Base-by-base conservation (phyloP, 306 rosid genomes). In the Castanea crenata region DNA sequence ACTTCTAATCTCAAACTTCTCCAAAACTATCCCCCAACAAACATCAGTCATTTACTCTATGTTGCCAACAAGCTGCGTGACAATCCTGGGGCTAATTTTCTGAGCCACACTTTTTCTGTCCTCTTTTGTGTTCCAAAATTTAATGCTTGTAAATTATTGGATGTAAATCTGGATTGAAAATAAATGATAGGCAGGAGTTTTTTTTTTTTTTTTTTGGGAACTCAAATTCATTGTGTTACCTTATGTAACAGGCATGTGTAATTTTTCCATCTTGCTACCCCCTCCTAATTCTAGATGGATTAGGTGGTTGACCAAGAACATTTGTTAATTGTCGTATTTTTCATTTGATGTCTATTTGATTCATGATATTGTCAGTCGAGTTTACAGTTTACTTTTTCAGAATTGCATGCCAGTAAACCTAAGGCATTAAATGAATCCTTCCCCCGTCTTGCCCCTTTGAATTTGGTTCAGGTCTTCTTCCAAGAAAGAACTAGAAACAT, bases 1-100 rank as follows among this genome's bases (percentile, higher is more conserved):
- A 96, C 99, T 46, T 88, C 97, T 2, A 96, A 93, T 90, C 99
- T 96, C 75, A 96, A 96, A 86, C 84, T 96, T 84, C 91, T 96
- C 77, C 99, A 96, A 76, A 83, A 81, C 76, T 96, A 93, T 73
- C 99, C 99, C 8, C 85, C 98, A 0, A 88, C 99, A 52, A 96
- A 93, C 87, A 96, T 96, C 75, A 87, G 99, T 57, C 99, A 96
- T 90, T 85, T 93, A 90, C 96, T 96, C 59, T 93, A 96, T 65
- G 99, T 96, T 62, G 99, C 99, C 73, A 91, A 93, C 88, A 96
- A 96, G 91, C 79, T 96, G 84, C 94, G 99, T 82, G 85, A 83
- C 92, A 88, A 83, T 85, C 91, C 74, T 58, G 83, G 1, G 80
- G 78, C 78, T 92, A 86, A 85, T 78, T 73, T 63, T 69, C 59